Percentiles rank a stretch among this genome's conserved stretches.
Evolutionary conservation across 2,329 filamentous ascomycete species (phyloP).

Genomic region (Botrytis deweyae): DNA sequence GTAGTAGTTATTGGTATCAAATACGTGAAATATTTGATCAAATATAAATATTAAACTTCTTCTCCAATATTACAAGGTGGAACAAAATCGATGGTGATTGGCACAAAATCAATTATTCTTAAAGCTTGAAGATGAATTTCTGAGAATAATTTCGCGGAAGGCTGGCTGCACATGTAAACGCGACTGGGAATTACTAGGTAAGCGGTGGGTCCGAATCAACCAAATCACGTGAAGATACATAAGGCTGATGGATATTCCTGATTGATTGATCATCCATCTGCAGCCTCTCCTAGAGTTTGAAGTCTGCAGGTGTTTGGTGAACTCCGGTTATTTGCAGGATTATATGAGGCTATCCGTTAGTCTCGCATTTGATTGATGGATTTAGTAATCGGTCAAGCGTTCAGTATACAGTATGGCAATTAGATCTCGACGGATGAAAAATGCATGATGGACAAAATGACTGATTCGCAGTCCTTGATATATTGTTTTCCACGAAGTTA

Average conservation of each 20-base stretch:
- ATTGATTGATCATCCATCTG: not conserved
- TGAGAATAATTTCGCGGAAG: conserved; percentile 22
- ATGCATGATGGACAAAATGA: not conserved
- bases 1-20: conserved; percentile 9
- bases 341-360: conserved; percentile 1
- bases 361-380: not conserved
- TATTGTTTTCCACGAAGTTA: not conserved
- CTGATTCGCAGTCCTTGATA: not conserved
- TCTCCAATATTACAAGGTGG: not conserved
- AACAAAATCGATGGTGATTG: conserved; percentile 8
- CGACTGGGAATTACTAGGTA: conserved; percentile 11
- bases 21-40: not conserved
- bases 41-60: not conserved
- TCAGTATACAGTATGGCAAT: not conserved
- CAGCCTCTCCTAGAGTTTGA: conserved; percentile 3
- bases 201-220: not conserved
- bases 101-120: not conserved
- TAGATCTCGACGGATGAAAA: not conserved
- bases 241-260: conserved; percentile 11
- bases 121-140: conserved; percentile 16
- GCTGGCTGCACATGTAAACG: conserved; percentile 22
- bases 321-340: not conserved
- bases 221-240: conserved; percentile 5
- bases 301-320: conserved; percentile 4
- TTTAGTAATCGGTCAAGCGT: conserved; percentile 13